Conservation (phyloP, 176 grass and related monocot genomes). For the Thinopyrum elongatum region DNA sequence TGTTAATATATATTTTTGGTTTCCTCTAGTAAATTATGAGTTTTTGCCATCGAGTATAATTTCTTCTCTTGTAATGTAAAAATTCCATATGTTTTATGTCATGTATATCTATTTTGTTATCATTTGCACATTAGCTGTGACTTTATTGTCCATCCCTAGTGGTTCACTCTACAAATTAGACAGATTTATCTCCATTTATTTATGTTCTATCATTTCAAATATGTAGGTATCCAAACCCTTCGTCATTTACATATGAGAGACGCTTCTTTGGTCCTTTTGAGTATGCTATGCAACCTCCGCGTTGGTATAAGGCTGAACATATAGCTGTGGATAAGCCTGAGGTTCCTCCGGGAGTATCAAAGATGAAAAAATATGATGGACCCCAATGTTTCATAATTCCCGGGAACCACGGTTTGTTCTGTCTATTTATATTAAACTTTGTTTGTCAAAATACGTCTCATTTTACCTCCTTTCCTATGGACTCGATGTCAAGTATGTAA, state of each 20-base stretch:
- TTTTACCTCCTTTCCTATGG: slow-evolving; percentile 12
- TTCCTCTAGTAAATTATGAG: not conserved
- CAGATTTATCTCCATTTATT: not conserved
- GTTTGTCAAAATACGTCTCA: slow-evolving; percentile 27
- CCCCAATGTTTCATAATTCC: slow-evolving; percentile 98
- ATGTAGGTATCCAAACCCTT: slow-evolving; percentile 91
- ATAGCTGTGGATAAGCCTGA: slow-evolving; percentile 93
- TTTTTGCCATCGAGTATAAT: not conserved
- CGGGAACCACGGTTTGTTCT: slow-evolving; percentile 78
- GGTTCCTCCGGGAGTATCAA: slow-evolving; percentile 67
- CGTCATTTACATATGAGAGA: slow-evolving; percentile 79
- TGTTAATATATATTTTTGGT: not conserved
- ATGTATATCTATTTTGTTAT: not conserved
- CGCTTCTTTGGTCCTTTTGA: slow-evolving; percentile 87
- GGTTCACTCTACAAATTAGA: not conserved
- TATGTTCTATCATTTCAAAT: not conserved
- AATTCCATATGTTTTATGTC: not conserved
- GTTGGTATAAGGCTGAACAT: slow-evolving; percentile 80
- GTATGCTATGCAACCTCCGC: slow-evolving; percentile 87
- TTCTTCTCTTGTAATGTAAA: not conserved
- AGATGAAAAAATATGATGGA: slow-evolving; percentile 71
- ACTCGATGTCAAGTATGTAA: slow-evolving; percentile 6
- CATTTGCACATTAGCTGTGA: not conserved
- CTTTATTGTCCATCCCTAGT: slow-evolving; percentile 5
- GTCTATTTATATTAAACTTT: slow-evolving; percentile 10